Evolutionary conservation across 2,329 filamentous ascomycete genomes (phyloP).

Genomic region (Curvularia hawaiiensis): DNA sequence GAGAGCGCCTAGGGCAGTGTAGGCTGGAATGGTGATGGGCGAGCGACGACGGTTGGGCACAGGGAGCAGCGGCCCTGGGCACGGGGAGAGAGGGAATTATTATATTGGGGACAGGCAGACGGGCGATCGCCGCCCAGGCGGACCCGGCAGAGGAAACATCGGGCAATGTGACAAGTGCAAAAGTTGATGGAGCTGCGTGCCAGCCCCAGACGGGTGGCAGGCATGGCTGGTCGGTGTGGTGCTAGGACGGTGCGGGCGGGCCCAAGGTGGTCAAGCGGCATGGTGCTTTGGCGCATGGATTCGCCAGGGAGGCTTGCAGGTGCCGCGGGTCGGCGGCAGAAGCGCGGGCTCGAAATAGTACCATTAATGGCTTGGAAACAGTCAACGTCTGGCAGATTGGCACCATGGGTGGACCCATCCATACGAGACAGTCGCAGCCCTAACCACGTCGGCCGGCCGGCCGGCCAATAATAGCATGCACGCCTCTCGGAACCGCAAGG

Average conservation of each 20-base stretch:
- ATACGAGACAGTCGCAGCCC: constrained; percentile 27
- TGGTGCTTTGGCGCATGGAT: not conserved
- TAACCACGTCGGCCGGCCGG: constrained; percentile 3
- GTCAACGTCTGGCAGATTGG: constrained; percentile 29
- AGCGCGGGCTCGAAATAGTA: constrained; percentile 36
- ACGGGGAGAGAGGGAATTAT: constrained; percentile 27
- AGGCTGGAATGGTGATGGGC: not conserved
- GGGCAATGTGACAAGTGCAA: constrained; percentile 25
- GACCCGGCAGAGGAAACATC: constrained; percentile 33
- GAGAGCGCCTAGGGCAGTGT: not conserved
- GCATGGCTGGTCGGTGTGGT: constrained; percentile 30
- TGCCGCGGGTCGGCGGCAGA: constrained; percentile 32
- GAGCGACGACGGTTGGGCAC: constrained; percentile 6
- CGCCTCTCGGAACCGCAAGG: not conserved
- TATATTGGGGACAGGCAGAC: constrained; percentile 37
- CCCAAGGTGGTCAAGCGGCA: constrained; percentile 1
- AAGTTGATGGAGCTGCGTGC: constrained; percentile 22
- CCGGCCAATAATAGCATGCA: constrained; percentile 17
- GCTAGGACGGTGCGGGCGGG: constrained; percentile 16
- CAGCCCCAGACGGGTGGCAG: constrained; percentile 17
- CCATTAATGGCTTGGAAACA: constrained; percentile 25
- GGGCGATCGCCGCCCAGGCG: constrained; percentile 24
- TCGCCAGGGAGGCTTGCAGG: constrained; percentile 10
- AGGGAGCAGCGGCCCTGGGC: constrained; percentile 17
- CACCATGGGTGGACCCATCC: constrained; percentile 17